Conservation (phyloP, 306 rosid genomes). For the Prunus padus region DNA sequence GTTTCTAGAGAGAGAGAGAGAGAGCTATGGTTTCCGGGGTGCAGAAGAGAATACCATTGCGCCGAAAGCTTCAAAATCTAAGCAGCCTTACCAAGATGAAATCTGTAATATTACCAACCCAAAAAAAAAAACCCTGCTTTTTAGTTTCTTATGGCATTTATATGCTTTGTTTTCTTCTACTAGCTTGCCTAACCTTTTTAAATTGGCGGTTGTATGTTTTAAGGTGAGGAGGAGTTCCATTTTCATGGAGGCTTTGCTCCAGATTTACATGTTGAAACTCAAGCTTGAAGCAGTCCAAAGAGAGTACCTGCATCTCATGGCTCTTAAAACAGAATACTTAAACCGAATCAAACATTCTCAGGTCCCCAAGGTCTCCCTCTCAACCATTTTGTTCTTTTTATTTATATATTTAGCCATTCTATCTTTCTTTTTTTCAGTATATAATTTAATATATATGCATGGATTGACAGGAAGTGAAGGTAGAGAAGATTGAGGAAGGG, state of each 20-base stretch:
- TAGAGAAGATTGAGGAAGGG: constrained; percentile 58
- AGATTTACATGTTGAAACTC: constrained; percentile 33
- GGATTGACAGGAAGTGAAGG: constrained; percentile 59
- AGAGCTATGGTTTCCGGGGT: constrained; percentile 53
- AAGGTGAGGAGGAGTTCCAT: constrained; percentile 25
- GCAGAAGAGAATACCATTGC: constrained; percentile 51
- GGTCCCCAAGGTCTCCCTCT: constrained; percentile 23
- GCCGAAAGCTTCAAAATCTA: constrained; percentile 60
- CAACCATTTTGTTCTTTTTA: background rate
- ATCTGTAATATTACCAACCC: constrained; percentile 33
- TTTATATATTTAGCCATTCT: background rate
- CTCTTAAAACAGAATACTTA: constrained; percentile 19
- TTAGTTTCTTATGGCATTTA: background rate
- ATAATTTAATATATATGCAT: background rate
- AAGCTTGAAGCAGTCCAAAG: constrained; percentile 39
- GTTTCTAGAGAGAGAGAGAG: background rate
- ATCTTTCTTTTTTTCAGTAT: background rate
- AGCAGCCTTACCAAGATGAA: constrained; percentile 43
- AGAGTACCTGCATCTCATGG: constrained; percentile 33
- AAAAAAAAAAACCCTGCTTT: background rate
- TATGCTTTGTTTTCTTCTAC: background rate
- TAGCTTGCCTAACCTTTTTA: background rate
- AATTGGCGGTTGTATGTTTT: background rate
- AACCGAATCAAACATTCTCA: constrained; percentile 15
- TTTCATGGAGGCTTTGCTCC: constrained; percentile 14